Conservation (phyloP, 2,329 filamentous ascomycete species). For the Aspergillus transmontanensis region DNA sequence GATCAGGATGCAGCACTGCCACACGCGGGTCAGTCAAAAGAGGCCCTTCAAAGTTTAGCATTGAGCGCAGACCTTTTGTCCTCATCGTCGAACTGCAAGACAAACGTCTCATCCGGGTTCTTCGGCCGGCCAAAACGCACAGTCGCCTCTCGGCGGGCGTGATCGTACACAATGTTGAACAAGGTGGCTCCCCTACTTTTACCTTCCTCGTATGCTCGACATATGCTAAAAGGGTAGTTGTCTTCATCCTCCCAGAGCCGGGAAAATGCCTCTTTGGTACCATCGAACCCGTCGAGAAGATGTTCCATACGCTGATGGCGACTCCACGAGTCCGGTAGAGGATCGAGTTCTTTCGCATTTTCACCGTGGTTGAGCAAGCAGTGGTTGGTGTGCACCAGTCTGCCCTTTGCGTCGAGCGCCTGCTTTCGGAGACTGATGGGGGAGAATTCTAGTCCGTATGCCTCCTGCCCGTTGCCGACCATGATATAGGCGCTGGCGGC, state of each 20-base stretch:
- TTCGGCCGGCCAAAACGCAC: not conserved
- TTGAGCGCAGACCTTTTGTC: not conserved
- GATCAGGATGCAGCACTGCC: not conserved
- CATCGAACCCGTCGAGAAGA: not conserved
- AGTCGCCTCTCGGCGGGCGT: not conserved
- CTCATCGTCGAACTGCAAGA: not conserved
- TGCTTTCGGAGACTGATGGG: not conserved
- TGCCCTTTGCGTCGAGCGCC: not conserved
- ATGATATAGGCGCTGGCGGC: conserved; percentile 58
- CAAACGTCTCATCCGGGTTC: not conserved
- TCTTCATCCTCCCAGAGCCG: not conserved
- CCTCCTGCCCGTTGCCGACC: conserved; percentile 49
- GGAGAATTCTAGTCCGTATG: conserved; percentile 53
- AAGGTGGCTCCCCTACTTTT: not conserved
- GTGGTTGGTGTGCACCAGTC: not conserved
- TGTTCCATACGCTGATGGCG: not conserved
- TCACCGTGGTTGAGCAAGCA: not conserved
- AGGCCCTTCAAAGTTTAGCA: not conserved
- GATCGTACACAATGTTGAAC: not conserved
- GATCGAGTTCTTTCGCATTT: not conserved
- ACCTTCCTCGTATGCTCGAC: not conserved
- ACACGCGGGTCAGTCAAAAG: not conserved
- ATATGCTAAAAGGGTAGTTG: not conserved
- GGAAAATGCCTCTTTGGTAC: not conserved
- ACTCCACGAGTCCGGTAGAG: not conserved